phyloP scores from a whole-genome alignment of 2,329 filamentous ascomycete species.

The Ophiocordyceps camponoti-leonardi region DNA sequence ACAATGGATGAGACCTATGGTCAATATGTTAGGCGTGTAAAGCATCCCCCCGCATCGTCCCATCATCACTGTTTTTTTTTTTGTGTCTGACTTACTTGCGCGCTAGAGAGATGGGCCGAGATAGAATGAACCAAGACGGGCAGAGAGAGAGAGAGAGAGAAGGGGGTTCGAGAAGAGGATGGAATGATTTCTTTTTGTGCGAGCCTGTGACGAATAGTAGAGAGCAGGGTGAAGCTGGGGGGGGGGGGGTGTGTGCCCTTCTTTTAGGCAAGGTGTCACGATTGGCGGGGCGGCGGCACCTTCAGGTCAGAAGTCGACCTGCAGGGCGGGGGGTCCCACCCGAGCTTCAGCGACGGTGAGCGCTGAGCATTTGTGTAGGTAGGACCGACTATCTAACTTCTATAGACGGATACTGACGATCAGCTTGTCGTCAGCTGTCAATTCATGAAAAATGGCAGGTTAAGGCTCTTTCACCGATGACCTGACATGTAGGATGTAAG shows the following conservation, averaged over 20 bases:
- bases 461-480: no score
- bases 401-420: no score
- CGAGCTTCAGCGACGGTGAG: neutral
- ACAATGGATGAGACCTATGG: neutral
- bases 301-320: constrained; percentile 4
- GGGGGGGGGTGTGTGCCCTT: constrained; percentile 7
- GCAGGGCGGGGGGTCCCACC: constrained; percentile 7
- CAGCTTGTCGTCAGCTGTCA: neutral
- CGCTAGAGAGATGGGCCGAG: neutral
- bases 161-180: neutral
- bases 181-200: constrained; percentile 2
- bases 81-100: neutral
- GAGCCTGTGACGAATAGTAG: neutral
- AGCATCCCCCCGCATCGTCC: no score
- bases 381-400: no score
- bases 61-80: no score
- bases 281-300: constrained; percentile 6
- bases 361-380: neutral
- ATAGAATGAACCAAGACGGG: neutral
- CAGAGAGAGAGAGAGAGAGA: no score
- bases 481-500: no score
- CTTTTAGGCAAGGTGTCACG: constrained; percentile 18
- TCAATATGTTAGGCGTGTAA: neutral
- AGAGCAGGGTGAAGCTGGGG: neutral
- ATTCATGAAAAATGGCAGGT: no score